Conservation (phyloP, 1,284 basidiomycete genomes). For the Cryptococcus amylolentus region DNA sequence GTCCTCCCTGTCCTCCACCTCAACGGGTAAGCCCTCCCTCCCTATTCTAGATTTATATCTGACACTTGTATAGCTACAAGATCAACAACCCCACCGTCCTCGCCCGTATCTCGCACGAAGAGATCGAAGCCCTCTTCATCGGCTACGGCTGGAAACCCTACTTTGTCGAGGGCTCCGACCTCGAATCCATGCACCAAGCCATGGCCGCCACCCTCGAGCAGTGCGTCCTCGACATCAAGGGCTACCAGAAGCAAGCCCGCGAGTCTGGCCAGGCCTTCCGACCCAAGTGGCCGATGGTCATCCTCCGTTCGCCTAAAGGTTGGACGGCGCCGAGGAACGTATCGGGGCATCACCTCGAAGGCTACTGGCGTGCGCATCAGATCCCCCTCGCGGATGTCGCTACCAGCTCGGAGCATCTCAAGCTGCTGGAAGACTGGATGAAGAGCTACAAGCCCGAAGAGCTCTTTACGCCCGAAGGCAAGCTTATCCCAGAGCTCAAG, state of each 20-base stretch:
- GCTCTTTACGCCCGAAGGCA: constrained; percentile 58
- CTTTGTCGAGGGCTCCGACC: constrained; percentile 39
- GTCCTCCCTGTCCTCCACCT: constrained; percentile 79
- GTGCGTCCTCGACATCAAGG: constrained; percentile 64
- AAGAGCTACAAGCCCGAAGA: constrained; percentile 62
- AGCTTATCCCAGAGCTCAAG: constrained; percentile 58
- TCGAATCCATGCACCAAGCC: constrained; percentile 38
- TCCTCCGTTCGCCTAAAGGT: constrained; percentile 79
- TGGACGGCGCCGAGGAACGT: constrained; percentile 65
- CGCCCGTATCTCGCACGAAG: constrained; percentile 35
- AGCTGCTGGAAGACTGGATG: constrained; percentile 66
- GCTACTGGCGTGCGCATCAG: constrained; percentile 55
- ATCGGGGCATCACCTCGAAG: constrained; percentile 67
- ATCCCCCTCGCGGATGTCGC: constrained; percentile 37
- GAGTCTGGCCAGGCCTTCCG: constrained; percentile 66
- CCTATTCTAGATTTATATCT: constrained; percentile 4
- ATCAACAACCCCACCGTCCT: constrained; percentile 44
- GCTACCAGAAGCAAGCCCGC: constrained; percentile 72
- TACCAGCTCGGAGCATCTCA: constrained; percentile 26
- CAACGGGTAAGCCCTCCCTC: constrained; percentile 51
- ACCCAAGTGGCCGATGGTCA: constrained; percentile 79
- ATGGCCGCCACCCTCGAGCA: constrained; percentile 74
- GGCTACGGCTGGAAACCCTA: constrained; percentile 42
- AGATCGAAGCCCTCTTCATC: constrained; percentile 32
- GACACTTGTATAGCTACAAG: constrained; percentile 30